Base-by-base conservation (phyloP, 805 yeast genomes). In the Torulaspora microellipsoides region DNA sequence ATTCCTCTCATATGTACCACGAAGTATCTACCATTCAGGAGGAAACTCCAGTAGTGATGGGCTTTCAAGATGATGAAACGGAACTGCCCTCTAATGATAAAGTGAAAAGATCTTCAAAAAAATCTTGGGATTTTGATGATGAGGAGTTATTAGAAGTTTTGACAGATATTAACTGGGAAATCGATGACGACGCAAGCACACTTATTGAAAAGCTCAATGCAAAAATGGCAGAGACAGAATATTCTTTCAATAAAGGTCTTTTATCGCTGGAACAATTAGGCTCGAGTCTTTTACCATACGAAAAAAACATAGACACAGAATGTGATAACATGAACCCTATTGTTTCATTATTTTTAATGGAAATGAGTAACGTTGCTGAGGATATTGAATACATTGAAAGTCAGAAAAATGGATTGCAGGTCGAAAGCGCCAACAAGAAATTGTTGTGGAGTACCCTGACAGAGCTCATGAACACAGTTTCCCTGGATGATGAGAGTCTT, bases 361-460 rank as follows among this genome's bases (percentile, higher is more conserved):
- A 82, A 48, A 64, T 83, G 38, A 72, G 80, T 11, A 74, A 81
- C 2, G 76, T 87, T 30, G 75, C 81, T 11, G 78, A 78, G 3
- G 91, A 85, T 47, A 78, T 90, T 39, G 75, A 77, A 36, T 76
- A 73, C 40, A 80, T 89, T 33, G 95, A 88, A 57, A 70, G 72
- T 29, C 85, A 83, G 58, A 81, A 90, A 2, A 79, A 83, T 54
- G 95, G 95, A 38, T 64, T 88, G 13, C 96, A 90, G 64, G 83
- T 90, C 6, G 82, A 81, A 52, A 78, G 91, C 4, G 80, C 86
- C 34, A 90, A 90, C 65, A 85, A 85, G 62, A 86, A 85, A 55
- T 60, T 73, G n/a, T 68, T 89, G 17, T 83, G 81, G 72, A 77
- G 75, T 36, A 89, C 86, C 47, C 71, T 89, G 42, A 76, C 77